Evolutionary conservation across 495 filamentous ascomycete genomes (phyloP).

Genomic region (Podospora australis): DNA sequence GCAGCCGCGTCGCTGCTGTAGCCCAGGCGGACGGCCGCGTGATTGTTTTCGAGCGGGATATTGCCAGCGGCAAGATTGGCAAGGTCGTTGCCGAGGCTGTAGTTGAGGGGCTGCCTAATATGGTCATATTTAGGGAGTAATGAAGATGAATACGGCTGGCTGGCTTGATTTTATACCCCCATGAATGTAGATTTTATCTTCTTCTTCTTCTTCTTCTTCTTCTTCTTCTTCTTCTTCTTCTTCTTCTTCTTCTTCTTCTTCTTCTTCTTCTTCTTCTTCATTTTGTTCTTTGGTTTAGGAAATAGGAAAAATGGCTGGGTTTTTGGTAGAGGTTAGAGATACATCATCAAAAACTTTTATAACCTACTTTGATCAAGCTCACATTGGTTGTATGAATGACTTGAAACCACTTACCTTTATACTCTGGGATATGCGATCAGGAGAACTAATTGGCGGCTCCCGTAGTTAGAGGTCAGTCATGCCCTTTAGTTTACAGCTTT

Average conservation of each 20-base stretch:
- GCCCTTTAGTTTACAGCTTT: too few relatives aligned
- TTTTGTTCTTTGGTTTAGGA: neutral
- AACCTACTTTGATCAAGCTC: too few relatives aligned
- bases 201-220: neutral
- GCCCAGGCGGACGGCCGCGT: conserved; percentile 54
- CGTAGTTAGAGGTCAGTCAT: too few relatives aligned
- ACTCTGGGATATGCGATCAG: too few relatives aligned
- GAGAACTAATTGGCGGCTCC: too few relatives aligned
- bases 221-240: neutral
- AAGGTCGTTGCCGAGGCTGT: conserved; percentile 44
- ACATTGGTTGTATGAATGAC: too few relatives aligned
- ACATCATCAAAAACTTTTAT: too few relatives aligned
- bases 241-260: too few relatives aligned
- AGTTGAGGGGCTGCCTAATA: conserved; percentile 47
- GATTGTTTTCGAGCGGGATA: conserved; percentile 54
- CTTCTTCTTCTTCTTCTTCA: neutral
- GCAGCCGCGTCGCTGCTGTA: conserved; percentile 55
- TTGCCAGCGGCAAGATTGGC: conserved; percentile 47
- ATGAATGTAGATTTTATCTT: neutral
- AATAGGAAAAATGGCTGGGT: too few relatives aligned
- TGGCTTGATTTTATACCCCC: too few relatives aligned
- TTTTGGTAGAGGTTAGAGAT: neutral
- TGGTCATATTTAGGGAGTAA: conserved; percentile 56
- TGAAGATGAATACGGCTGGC: neutral
- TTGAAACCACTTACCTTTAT: too few relatives aligned